Evolutionary conservation across 768 basidiomycete genomes (phyloP).

Genomic region (Pleurotus ostreatus): DNA sequence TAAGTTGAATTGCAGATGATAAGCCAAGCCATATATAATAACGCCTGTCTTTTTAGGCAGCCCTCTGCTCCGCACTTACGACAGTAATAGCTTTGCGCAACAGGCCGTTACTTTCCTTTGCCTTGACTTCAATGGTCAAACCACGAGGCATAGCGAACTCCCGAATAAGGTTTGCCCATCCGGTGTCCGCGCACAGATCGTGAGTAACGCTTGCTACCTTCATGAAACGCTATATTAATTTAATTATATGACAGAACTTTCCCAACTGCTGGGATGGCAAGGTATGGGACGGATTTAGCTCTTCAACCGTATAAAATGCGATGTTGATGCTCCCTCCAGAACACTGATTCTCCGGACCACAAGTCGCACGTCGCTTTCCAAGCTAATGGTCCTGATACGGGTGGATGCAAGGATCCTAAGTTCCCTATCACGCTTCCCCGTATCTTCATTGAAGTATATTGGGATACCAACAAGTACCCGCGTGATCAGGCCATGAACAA

Average conservation of each 20-base stretch:
- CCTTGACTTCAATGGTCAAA: slow-evolving; percentile 40
- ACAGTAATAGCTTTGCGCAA: slow-evolving; percentile 38
- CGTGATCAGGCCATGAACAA: slow-evolving; percentile 42
- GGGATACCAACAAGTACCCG: slow-evolving; percentile 33
- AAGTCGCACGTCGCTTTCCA: slow-evolving; percentile 35
- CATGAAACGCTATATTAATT: slow-evolving; percentile 12
- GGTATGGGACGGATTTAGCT: slow-evolving; percentile 22
- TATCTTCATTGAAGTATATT: slow-evolving; percentile 47
- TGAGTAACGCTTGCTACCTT: slow-evolving; percentile 12
- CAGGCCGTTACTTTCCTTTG: slow-evolving; percentile 46
- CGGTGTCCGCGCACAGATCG: slow-evolving; percentile 48
- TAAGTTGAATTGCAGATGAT: slow-evolving; percentile 15
- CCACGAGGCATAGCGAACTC: slow-evolving; percentile 33
- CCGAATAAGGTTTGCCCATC: slow-evolving; percentile 36
- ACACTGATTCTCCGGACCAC: slow-evolving; percentile 35
- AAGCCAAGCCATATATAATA: not conserved
- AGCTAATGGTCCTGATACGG: slow-evolving; percentile 36
- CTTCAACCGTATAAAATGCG: slow-evolving; percentile 11
- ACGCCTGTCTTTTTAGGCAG: slow-evolving; percentile 24
- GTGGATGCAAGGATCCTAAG: slow-evolving; percentile 30
- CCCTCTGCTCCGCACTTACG: slow-evolving; percentile 42
- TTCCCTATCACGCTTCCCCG: slow-evolving; percentile 37
- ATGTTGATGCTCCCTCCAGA: slow-evolving; percentile 19
- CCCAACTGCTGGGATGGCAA: slow-evolving; percentile 56
- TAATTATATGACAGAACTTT: slow-evolving; percentile 34